Conservation (phyloP, 2,329 filamentous ascomycete species). For the Calonectria ilicicola region DNA sequence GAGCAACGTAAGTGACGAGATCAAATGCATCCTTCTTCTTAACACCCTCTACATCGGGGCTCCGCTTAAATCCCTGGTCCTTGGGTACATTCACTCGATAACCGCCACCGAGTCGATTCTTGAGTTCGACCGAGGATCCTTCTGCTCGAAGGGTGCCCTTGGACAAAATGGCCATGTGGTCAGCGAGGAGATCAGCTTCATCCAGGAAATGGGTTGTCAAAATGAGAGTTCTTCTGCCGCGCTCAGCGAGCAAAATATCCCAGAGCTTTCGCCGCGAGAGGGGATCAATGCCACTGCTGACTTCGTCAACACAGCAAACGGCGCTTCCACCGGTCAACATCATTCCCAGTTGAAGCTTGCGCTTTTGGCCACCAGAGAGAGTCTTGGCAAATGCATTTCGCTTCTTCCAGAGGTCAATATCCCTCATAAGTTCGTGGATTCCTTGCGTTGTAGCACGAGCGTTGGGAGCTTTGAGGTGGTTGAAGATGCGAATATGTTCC, state of each 20-base stretch:
- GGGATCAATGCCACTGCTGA: slow-evolving; percentile 89
- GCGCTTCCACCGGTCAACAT: slow-evolving; percentile 93
- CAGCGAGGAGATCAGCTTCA: slow-evolving; percentile 89
- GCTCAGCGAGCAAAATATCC: slow-evolving; percentile 90
- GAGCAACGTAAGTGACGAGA: slow-evolving; percentile 78
- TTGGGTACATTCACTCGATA: slow-evolving; percentile 84
- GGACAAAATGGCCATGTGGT: slow-evolving; percentile 89
- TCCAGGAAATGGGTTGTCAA: slow-evolving; percentile 95
- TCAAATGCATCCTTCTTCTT: slow-evolving; percentile 73
- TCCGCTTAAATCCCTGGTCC: slow-evolving; percentile 59
- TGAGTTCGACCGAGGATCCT: slow-evolving; percentile 88
- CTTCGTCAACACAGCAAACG: slow-evolving; percentile 92
- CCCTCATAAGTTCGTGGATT: slow-evolving; percentile 72
- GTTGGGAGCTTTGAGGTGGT: slow-evolving; percentile 77
- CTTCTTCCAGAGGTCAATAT: slow-evolving; percentile 83
- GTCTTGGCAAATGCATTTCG: slow-evolving; percentile 78
- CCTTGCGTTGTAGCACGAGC: slow-evolving; percentile 67
- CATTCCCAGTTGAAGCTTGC: slow-evolving; percentile 92
- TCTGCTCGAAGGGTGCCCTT: slow-evolving; percentile 85
- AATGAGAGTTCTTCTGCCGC: slow-evolving; percentile 84
- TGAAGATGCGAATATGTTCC: slow-evolving; percentile 88
- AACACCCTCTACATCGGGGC: slow-evolving; percentile 66
- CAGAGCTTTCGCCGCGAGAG: slow-evolving; percentile 90
- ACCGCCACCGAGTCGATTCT: slow-evolving; percentile 83
- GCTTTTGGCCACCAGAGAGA: slow-evolving; percentile 90